phyloP scores from a whole-genome alignment of 345 rosid species.

The Garcia nutans region DNA sequence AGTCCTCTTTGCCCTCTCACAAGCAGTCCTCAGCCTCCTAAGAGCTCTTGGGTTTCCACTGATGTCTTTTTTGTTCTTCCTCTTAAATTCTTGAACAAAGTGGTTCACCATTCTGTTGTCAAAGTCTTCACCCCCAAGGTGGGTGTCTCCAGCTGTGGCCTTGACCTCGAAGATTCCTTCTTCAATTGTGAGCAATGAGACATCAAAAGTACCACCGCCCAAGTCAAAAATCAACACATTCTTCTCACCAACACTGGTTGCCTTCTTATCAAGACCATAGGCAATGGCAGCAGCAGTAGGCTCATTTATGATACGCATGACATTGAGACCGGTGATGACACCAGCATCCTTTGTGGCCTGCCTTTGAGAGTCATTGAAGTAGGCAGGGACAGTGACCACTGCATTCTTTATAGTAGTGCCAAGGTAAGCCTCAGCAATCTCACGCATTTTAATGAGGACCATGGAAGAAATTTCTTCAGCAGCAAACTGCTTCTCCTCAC shows the following conservation, averaged over 20 bases:
- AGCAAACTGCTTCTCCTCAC: slow-evolving; percentile 30
- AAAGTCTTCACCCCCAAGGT: slow-evolving; percentile 22
- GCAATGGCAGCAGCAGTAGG: slow-evolving; percentile 38
- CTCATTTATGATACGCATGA: slow-evolving; percentile 34
- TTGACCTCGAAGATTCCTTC: slow-evolving; percentile 17
- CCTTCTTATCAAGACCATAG: slow-evolving; percentile 36
- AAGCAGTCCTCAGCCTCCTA: slow-evolving; percentile 27
- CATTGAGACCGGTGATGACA: slow-evolving; percentile 28
- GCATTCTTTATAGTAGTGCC: slow-evolving; percentile 27
- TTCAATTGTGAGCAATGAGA: slow-evolving; percentile 11
- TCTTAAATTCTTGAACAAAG: slow-evolving; percentile 18
- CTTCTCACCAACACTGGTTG: slow-evolving; percentile 36
- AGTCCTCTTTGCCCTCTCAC: slow-evolving; percentile 30
- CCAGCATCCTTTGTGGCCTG: slow-evolving; percentile 38
- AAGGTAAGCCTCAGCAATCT: slow-evolving; percentile 35
- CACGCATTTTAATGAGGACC: slow-evolving; percentile 37
- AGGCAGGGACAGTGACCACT: slow-evolving; percentile 33
- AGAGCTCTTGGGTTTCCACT: slow-evolving; percentile 22
- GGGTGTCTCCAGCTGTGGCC: slow-evolving; percentile 16
- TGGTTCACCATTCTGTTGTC: slow-evolving; percentile 26
- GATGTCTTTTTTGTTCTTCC: slow-evolving; percentile 22
- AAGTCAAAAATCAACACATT: slow-evolving; percentile 31
- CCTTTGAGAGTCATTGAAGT: slow-evolving; percentile 36
- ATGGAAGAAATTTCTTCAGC: slow-evolving; percentile 37
- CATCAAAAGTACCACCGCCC: slow-evolving; percentile 20